Base-by-base conservation (phyloP, 495 filamentous ascomycete genomes). In the Filosporella fistucella region DNA sequence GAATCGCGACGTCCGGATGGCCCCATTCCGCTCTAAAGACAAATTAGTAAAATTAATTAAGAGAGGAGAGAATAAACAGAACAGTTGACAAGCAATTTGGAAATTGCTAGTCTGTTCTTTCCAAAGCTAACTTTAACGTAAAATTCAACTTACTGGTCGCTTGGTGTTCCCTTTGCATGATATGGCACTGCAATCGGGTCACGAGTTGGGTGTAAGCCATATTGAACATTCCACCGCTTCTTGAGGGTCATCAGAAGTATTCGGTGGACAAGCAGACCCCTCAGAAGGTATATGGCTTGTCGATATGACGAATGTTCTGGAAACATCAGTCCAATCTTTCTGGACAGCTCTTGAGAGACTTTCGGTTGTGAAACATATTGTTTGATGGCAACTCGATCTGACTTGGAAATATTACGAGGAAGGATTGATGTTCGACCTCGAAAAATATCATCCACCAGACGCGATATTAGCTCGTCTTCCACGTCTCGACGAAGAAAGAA, bases 151-250 rank as follows among this genome's bases (percentile, higher is more conserved):
- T n/a, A 52, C 8, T 59, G 44, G 0, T 61, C 57, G 10, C 55
- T 57, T 1, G 70, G 67, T 12, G 58, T 62, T 11, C 68, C 67
- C 23, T 74, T 74, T 2, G 63, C 68, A 35, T 60, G 39, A 51
- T 32, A 66, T 16, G 75, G 75, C 4, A 78, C 75, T 4, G 73
- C 70, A 11, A 78, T 62, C 2, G 67, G 67, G 25, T 68, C 58
- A 1, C 74, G 62, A 2, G 29, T 43, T 1, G 52, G 62, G 42
- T 69, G 60, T 2, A 74, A 54, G 0, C 70, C 70, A 51, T 69
- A 74, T 34, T 73, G 63, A 1, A 74, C 67, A 49, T 68, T 70
- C 66, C 66, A 71, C 9, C 70, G 47, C 51, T 69, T 70, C 39
- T 68, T 66, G 0, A 72, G 42, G 0, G 57, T 37, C 22, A 64